Evolutionary conservation across 83 land plant species (phyloP).

Genomic region (Diphasiastrum complanatum): DNA sequence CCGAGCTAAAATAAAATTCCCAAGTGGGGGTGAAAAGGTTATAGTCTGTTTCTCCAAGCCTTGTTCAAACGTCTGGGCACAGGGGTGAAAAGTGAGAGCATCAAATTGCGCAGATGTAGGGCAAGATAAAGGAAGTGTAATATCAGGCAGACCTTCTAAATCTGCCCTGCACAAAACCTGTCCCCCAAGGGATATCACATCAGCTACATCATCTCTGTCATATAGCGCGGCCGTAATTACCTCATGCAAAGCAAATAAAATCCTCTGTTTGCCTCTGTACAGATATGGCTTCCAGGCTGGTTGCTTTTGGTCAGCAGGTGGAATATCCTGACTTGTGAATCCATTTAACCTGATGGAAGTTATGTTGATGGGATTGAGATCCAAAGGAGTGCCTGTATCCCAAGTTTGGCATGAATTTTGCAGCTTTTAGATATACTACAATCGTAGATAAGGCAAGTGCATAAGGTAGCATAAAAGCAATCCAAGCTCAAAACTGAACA

Average conservation of each 20-base stretch:
- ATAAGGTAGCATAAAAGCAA: neutral
- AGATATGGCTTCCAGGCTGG: slow-evolving; percentile 99
- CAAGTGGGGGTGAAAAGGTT: slow-evolving; percentile 85
- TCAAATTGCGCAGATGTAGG: slow-evolving; percentile 49
- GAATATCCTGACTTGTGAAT: slow-evolving; percentile 62
- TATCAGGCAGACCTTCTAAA: slow-evolving; percentile 93
- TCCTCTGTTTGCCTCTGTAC: slow-evolving; percentile 73
- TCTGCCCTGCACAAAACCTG: slow-evolving; percentile 92
- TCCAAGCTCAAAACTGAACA: neutral
- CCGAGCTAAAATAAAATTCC: slow-evolving; percentile 72
- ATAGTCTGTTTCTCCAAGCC: slow-evolving; percentile 71
- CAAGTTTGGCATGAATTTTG: slow-evolving; percentile 8
- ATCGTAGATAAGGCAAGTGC: neutral
- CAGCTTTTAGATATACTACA: neutral
- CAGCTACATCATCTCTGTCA: slow-evolving; percentile 92
- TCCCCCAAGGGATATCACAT: slow-evolving; percentile 66
- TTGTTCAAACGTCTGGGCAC: slow-evolving; percentile 86
- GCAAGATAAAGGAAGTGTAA: slow-evolving; percentile 64
- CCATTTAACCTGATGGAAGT: slow-evolving; percentile 59
- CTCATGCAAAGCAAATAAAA: slow-evolving; percentile 74
- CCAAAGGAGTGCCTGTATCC: slow-evolving; percentile 74
- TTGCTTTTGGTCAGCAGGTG: slow-evolving; percentile 67
- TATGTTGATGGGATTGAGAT: slow-evolving; percentile 60
- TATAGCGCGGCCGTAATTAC: slow-evolving; percentile 80
- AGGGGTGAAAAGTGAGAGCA: slow-evolving; percentile 77